Evolutionary conservation across 352 stramenopile genomes (phyloP).

Genomic region (Phytophthora fragariae): DNA sequence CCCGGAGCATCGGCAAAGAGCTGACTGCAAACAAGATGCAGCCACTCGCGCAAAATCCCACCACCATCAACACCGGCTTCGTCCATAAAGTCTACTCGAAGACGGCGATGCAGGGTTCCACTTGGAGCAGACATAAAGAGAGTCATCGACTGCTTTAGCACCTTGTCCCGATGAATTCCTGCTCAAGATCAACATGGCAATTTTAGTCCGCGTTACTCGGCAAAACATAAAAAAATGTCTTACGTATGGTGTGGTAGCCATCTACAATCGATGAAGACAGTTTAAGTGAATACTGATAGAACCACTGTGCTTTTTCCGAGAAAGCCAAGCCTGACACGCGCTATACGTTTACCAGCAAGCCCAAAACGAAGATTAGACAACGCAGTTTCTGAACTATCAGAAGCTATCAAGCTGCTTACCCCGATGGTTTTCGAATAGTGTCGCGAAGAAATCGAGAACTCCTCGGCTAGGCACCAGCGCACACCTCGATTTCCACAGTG

Average conservation of each 20-base stretch:
- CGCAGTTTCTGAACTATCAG: neutral
- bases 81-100: slow-evolving; percentile 88
- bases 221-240: slow-evolving; percentile 12
- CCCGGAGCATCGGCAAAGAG: slow-evolving; percentile 61
- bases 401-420: slow-evolving; percentile 22
- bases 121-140: slow-evolving; percentile 63
- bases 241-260: slow-evolving; percentile 75
- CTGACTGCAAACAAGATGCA: slow-evolving; percentile 74
- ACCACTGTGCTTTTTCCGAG: slow-evolving; percentile 70
- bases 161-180: slow-evolving; percentile 72
- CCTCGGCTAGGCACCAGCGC: slow-evolving; percentile 36
- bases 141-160: slow-evolving; percentile 75
- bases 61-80: slow-evolving; percentile 81
- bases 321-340: slow-evolving; percentile 55
- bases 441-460: slow-evolving; percentile 39
- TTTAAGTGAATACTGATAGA: slow-evolving; percentile 73
- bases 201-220: neutral
- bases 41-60: slow-evolving; percentile 83
- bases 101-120: slow-evolving; percentile 62
- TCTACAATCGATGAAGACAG: slow-evolving; percentile 60
- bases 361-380: neutral
- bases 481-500: slow-evolving; percentile 16
- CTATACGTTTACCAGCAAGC: slow-evolving; percentile 30
- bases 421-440: slow-evolving; percentile 37
- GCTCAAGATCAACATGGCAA: neutral